phyloP scores from a whole-genome alignment of 345 rosid genomes.

The Sonneratia alba region DNA sequence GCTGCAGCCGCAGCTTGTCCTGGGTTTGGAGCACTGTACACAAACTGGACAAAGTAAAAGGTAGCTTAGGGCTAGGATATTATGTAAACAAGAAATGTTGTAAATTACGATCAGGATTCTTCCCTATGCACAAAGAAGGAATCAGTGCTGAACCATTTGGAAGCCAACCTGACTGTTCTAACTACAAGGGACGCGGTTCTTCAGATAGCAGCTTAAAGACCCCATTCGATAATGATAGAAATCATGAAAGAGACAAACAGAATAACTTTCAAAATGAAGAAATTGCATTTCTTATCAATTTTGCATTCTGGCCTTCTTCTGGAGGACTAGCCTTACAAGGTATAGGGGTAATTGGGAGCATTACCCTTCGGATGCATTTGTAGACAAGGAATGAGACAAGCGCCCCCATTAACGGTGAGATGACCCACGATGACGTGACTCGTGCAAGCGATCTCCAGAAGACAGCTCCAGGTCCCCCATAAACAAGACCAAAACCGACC shows the following conservation, averaged over 20 bases:
- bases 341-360: neutral
- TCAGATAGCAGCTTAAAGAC: neutral
- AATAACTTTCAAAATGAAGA: neutral
- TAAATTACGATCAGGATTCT: neutral
- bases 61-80: neutral
- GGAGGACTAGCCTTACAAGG: neutral
- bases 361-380: constrained; percentile 93
- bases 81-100: neutral
- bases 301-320: neutral
- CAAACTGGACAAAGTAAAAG: constrained; percentile 46
- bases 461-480: constrained; percentile 91
- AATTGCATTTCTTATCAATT: neutral
- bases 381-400: constrained; percentile 76
- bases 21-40: constrained; percentile 92
- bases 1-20: constrained; percentile 90
- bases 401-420: constrained; percentile 86
- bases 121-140: too few relatives aligned
- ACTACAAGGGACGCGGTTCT: neutral
- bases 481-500: constrained; percentile 94
- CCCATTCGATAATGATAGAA: neutral
- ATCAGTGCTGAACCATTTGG: too few relatives aligned
- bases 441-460: constrained; percentile 91
- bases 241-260: neutral
- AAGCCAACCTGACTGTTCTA: neutral
- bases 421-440: constrained; percentile 91